Base-by-base conservation (phyloP, 306 rosid genomes). In the Cicer cuneatum region DNA sequence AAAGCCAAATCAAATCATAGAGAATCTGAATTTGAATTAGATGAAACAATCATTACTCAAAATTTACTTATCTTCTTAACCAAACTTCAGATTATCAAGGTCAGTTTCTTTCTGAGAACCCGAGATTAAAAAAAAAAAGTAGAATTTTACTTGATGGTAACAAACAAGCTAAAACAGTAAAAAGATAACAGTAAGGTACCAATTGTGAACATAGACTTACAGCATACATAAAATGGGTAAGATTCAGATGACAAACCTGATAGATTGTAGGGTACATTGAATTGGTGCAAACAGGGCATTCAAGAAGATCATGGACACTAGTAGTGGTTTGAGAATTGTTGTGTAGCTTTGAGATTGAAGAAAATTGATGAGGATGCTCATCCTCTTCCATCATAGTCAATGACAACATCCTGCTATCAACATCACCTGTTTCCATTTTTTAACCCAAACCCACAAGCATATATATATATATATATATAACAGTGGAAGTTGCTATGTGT, bases 211-310 rank as follows among this genome's bases (percentile, higher is more conserved):
- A 51, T 15, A 51, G 16, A 51, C 21, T 51, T 15, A 15, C 4
- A 51, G 19, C 57, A 51, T 51, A 51, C 57, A 51, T 6, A 51
- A 7, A 29, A 29, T 57, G 82, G 74, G 75, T 63, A 2, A 24
- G 79, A 75, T n/a, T 63, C 1, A 35, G 78, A 75, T 37, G 37
- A 60, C 19, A 19, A n/a, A 89, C 94, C 94, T 87, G 94, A 69
- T 87, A 91, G 76, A 89, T 89, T 60, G 94, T 91, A 84, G 94
- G 94, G 82, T 87, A 89, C 91, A 89, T 87, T 11, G 91, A 89
- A 81, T 85, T 89, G 51, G 91, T 85, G 70, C 93, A 89, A 52
- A 89, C 91, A 7, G 93, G 94, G 78, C 94, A 89, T 80, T 89
- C 94, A 65, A 89, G 94, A 80, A 89, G 94, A 80, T 87, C 91